A percentile compares a stretch with the other conserved stretches of the same genome.
Conservation (phyloP, 2,329 filamentous ascomycete genomes). For the Colletotrichum sublineola region DNA sequence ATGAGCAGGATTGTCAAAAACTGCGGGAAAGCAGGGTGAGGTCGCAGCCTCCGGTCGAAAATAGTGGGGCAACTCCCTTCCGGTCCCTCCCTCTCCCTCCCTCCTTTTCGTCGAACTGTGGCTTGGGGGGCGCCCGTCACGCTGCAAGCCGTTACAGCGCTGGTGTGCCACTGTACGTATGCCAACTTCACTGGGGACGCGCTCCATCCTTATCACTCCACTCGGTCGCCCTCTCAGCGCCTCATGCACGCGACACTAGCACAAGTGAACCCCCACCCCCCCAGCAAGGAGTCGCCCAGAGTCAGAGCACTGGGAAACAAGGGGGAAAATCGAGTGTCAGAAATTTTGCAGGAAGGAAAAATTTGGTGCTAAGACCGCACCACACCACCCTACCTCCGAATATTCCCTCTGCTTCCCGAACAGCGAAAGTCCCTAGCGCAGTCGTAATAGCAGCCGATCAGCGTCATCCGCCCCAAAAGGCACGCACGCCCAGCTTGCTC, state of each 20-base stretch:
- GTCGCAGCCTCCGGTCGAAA: slow-evolving; percentile 19
- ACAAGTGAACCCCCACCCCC: slow-evolving; percentile 12
- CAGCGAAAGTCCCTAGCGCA: slow-evolving; percentile 17
- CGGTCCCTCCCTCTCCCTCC: slow-evolving; percentile 3
- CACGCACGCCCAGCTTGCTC: slow-evolving; percentile 1
- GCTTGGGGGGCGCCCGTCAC: slow-evolving; percentile 36
- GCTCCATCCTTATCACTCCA: slow-evolving; percentile 6
- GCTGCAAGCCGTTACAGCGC: slow-evolving; percentile 30
- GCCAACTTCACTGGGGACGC: slow-evolving; percentile 12
- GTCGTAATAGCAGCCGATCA: slow-evolving; percentile 34
- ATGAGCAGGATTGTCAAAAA: neutral
- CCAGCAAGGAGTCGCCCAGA: slow-evolving; percentile 21
- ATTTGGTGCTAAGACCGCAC: slow-evolving; percentile 36
- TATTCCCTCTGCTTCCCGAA: slow-evolving; percentile 32
- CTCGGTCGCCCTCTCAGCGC: slow-evolving; percentile 16
- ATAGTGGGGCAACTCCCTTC: neutral
- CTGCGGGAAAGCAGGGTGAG: slow-evolving; percentile 9
- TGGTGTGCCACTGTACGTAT: neutral
- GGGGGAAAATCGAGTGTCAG: slow-evolving; percentile 18
- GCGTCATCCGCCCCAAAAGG: slow-evolving; percentile 42
- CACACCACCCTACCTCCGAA: slow-evolving; percentile 33
- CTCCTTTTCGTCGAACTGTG: neutral
- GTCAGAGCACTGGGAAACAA: slow-evolving; percentile 5
- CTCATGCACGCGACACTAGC: slow-evolving; percentile 37
- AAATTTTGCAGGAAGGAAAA: slow-evolving; percentile 39